Percentiles rank a stretch among this genome's conserved stretches.
Evolutionary conservation across 2,329 filamentous ascomycete species (phyloP).

Genomic region (Ascochyta pisi): DNA sequence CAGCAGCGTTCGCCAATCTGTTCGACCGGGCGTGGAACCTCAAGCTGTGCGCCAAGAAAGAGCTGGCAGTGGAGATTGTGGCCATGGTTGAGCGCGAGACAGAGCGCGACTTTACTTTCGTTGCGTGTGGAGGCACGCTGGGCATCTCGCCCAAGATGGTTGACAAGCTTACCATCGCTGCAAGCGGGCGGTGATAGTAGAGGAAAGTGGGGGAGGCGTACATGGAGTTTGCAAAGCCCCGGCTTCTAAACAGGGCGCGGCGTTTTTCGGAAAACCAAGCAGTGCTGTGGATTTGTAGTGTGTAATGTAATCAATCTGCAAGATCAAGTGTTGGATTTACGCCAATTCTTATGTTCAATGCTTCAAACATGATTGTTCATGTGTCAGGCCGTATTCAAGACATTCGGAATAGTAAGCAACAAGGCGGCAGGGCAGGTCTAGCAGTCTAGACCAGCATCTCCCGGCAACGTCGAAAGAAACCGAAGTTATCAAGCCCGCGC

Average conservation of each 20-base stretch:
- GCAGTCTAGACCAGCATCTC: too few species aligned
- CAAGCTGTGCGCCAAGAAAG: constrained; percentile 2
- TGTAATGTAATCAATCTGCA: too few species aligned
- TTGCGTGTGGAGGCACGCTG: constrained; percentile 14
- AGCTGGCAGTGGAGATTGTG: constrained; percentile 4
- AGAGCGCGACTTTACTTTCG: constrained; percentile 15
- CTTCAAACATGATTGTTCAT: too few species aligned
- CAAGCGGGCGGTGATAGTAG: background rate
- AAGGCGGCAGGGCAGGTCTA: too few species aligned
- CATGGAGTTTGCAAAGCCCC: background rate
- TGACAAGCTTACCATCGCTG: constrained; percentile 7
- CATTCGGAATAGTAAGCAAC: too few species aligned
- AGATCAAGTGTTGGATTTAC: too few species aligned
- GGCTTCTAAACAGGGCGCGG: too few species aligned
- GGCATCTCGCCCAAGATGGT: constrained; percentile 11
- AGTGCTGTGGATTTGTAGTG: background rate
- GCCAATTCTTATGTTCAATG: too few species aligned
- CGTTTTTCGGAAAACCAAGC: background rate
- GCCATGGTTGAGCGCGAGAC: constrained; percentile 9
- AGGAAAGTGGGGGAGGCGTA: background rate
- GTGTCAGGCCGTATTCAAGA: too few species aligned
- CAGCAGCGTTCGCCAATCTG: constrained; percentile 9
- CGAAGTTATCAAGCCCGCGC: too few species aligned
- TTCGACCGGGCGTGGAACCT: constrained; percentile 16
- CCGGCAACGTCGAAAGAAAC: too few species aligned